Conservation (phyloP, 805 yeast genomes). For the Candida verbasci region DNA sequence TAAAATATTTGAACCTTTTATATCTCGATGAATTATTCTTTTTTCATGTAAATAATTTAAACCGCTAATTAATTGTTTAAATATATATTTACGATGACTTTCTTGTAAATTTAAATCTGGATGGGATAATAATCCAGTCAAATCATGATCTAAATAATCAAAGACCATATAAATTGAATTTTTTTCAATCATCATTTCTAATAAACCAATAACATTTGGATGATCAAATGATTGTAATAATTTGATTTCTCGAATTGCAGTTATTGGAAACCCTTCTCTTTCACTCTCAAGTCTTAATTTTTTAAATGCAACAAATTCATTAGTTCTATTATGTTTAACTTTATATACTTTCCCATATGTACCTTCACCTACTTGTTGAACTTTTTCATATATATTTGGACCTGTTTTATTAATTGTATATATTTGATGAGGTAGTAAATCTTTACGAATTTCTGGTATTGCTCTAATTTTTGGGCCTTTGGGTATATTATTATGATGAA, state of each 20-base stretch:
- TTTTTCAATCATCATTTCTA: constrained; percentile 85
- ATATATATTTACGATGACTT: constrained; percentile 63
- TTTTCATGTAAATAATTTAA: constrained; percentile 64
- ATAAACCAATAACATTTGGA: constrained; percentile 71
- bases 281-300: constrained; percentile 79
- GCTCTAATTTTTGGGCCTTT: constrained; percentile 10
- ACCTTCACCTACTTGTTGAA: constrained; percentile 96
- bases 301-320: constrained; percentile 79
- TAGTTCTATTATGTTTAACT: constrained; percentile 67
- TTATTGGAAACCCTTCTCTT: constrained; percentile 93
- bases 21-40: constrained; percentile 72
- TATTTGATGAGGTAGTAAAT: constrained; percentile 25
- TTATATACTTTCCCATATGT: constrained; percentile 96
- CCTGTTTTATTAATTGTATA: constrained; percentile 27
- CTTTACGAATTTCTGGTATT: constrained; percentile 6
- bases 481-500: constrained; percentile 9
- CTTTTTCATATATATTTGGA: constrained; percentile 55
- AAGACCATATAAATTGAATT: constrained; percentile 81
- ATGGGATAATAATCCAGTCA: constrained; percentile 81
- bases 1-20: constrained; percentile 75
- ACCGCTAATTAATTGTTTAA: constrained; percentile 64
- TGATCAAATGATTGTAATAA: constrained; percentile 80
- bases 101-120: constrained; percentile 59
- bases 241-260: constrained; percentile 89
- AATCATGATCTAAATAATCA: constrained; percentile 90